Base-by-base conservation (phyloP, 495 filamentous ascomycete species). In the Oleoguttula mirabilis region DNA sequence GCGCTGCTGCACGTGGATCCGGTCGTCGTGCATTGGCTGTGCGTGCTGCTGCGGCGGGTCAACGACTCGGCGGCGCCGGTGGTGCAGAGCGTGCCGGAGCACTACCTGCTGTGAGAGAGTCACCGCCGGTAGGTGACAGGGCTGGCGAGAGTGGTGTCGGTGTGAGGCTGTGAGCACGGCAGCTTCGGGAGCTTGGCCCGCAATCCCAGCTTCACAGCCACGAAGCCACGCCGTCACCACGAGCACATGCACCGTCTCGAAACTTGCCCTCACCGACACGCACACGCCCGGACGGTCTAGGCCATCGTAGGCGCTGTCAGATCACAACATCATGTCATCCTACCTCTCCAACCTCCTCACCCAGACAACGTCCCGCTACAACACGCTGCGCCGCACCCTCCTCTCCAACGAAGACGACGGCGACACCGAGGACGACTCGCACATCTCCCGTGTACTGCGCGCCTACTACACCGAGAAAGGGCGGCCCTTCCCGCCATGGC, bases 371-470 rank as follows among this genome's bases (percentile, higher is more conserved):
- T 79, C 79, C 24, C 76, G 79, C 48, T 84, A 92, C 61, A 80
- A 72, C 59, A 80, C 79, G 51, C 72, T 94, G 48, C 83, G 84
- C 45, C 76, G 79, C 25, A 79, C 76, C 22, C 79, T 90, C 59
- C 79, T 87, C 41, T 64, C 71, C 42, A 71, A 77, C 55, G 88
- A 92, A 59, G 71, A 77, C 43, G 88, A 94, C 65, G 83, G 82
- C 48, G 88, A 95, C 55, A 90, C 85, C 43, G 86, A 92, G 65
- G 87, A 94, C 64, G 82, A 90, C 66, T 88, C 86, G 1, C 86
- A 94, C 65, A 79, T 98, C 57, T 88, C 84, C 64, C 82, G 88
- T 57, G 88, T 93, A 11, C 77, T 98, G n/a, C 82, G 90, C 39
- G 81, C 77, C 43, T 94, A 96, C 70, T 98, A 98, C 67, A 75